Evolutionary conservation across 2,329 filamentous ascomycete genomes (phyloP), one percentile per base, ranked within the genome.

Genomic region (Ophiostoma ips): DNA sequence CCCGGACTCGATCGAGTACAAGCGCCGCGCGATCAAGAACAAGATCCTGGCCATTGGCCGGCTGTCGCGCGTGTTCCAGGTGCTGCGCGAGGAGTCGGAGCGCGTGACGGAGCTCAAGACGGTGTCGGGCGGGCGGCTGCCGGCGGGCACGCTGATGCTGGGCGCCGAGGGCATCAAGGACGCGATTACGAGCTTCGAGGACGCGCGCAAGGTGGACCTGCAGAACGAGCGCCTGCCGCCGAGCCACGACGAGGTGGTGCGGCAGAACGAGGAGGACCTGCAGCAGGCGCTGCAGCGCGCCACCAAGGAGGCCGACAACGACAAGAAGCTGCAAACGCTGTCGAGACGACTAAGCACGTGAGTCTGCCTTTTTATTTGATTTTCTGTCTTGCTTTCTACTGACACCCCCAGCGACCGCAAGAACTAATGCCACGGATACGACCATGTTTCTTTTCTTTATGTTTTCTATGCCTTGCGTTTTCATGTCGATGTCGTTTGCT

Each of bases 141-240:
- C 92, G 1, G 88, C 89, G 7, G 92, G 92, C 52, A 98, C 92
- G 6, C 81, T 98, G 55, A 96, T 98, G 92, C 77, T 96, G 49
- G 92, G 92, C 52, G 90, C 92, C 1, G 92, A 98, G 68, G 92
- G 92, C 52, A 95, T 96, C 72, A 98, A 96, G 74, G 89, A 95
- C 61, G 92, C 92, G 33, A 98, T 98, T 60, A 90, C 80, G 67
- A 94, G 80, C 59, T 98, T 98, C 58, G 92, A 98, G 65, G 92
- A 98, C 65, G 92, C 92, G 15, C 77, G 88, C 55, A 96, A 95
- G 73, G 89, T 98, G 46, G 92, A 98, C 69, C 62, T 96, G 55
- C 89, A 96, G 69, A 98, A 98, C 65, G 92, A 98, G 70, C 79
- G 87, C 55, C 73, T 98, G 56, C 92, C 92, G 46, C 92, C 92